Base-by-base conservation (phyloP, 2,329 filamentous ascomycete genomes). In the Lecanicillium sp. region DNA sequence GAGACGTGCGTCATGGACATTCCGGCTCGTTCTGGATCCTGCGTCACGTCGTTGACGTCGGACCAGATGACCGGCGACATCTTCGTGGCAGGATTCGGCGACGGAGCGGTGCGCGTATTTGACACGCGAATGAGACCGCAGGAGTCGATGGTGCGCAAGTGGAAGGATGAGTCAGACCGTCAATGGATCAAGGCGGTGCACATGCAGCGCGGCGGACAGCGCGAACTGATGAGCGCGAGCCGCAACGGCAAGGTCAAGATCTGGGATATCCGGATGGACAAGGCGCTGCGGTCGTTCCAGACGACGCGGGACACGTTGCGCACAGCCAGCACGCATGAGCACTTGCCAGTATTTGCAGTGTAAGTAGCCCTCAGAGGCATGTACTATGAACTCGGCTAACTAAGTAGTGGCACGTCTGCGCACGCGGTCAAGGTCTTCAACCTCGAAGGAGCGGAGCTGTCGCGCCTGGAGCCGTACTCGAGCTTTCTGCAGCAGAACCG, bases 61-160 rank as follows among this genome's bases (percentile, higher is more conserved):
- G 93, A 98, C 66, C 93, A 97, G 73, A 95, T 98, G 67, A 95
- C 94, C 44, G 93, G 93, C 36, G 90, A 96, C 60, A 83, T 96
- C 38, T 96, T 98, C 59, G 87, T 95, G 10, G 93, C 93, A 33
- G 93, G 93, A 3, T 98, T 97, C 60, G 93, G 93, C 15, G 94
- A 98, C 60, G 93, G 93, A 27, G 90, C 90, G 1, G 84, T 98
- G 36, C 81, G 93, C 44, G 90, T 96, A 4, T 98, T 96, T 62
- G 93, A 98, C 65, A 88, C 91, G 55, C 83, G 93, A 11, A 70
- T 87, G 53, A 83, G 84, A 53, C 86, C 90, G 2, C 86, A 89
- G 51, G 89, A 93, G 46, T 86, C 87, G 15, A 96, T 97, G 90
- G 86, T 96, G 48, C 88, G 87, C 67, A 90, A 91, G 56, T 98